Evolutionary conservation across 1,139 yeast genomes (phyloP).

Genomic region (Yamadazyma triangularis): DNA sequence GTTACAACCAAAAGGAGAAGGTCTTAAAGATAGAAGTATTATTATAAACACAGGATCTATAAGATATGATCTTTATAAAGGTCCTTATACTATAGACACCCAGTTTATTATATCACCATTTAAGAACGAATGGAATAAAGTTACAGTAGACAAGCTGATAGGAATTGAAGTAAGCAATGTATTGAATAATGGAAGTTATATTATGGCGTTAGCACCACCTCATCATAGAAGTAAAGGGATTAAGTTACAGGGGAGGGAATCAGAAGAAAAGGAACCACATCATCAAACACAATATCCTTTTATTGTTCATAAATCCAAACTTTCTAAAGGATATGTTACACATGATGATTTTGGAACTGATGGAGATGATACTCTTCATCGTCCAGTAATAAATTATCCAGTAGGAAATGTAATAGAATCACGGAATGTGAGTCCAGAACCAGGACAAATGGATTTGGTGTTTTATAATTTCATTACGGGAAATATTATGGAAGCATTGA

Average conservation of each 20-base stretch:
- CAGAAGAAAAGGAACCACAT: too few relatives aligned
- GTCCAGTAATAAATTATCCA: conserved; percentile 51
- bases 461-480: conserved; percentile 73
- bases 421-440: conserved; percentile 11
- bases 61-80: conserved; percentile 83
- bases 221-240: conserved; percentile 16
- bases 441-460: conserved; percentile 55
- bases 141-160: conserved; percentile 47
- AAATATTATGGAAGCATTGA: conserved; percentile 57
- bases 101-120: conserved; percentile 87
- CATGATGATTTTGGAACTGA: conserved; percentile 74
- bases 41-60: conserved; percentile 85
- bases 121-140: conserved; percentile 67
- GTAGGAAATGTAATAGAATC: conserved; percentile 77
- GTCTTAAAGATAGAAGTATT: conserved; percentile 47
- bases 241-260: background rate
- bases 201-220: conserved; percentile 25
- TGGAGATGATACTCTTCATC: conserved; percentile 89
- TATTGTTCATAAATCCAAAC: conserved; percentile 6
- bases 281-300: conserved; percentile 11
- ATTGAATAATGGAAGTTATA: conserved; percentile 49
- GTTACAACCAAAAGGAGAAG: conserved; percentile 20
- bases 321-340: conserved; percentile 69
- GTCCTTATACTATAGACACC: conserved; percentile 77
- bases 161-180: conserved; percentile 46